Evolutionary conservation across 192 early-diverging fungal species (phyloP), one percentile per base, ranked within the genome.

Genomic region (Backusella australiensis): DNA sequence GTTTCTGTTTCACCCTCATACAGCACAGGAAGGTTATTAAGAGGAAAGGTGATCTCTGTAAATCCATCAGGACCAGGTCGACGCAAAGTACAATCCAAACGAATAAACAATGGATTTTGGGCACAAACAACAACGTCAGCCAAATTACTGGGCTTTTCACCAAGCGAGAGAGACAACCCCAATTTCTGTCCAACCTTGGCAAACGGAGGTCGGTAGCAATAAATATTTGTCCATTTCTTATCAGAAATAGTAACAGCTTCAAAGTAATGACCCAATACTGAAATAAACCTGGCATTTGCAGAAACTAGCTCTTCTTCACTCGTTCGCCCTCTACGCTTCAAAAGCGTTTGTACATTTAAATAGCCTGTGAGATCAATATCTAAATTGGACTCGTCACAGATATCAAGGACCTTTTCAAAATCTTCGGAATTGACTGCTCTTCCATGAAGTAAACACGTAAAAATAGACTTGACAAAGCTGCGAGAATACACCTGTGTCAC

Each of bases 71-170:
- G 26, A 17, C 73, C 14, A 0, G 85, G 84, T 65, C 92, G 93
- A 66, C 82, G 75, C 49, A 94, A 90, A 8, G 84, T 87, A 71
- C 87, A 91, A 75, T 95, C 93, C 0, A 91, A 76, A 44, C 89
- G 84, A 5, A 95, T 75, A 69, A 94, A 92, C 1, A 95, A 81
- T 3, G 94, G 94, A 29, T 87, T 85, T 34, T 93, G 89, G 7
- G 92, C 90, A 72, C 86, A 90, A 15, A 86, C 84, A 42, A 87
- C 84, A 49, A 86, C 77, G 41, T 86, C 85, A 11, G 80, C 73
- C 19, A 89, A 70, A 53, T 75, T 76, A 35, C 69, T 76, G 3
- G 80, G 74, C 75, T 81, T 78, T 49, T 85, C 81, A 17, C 81
- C 77, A 8, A 66, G 69, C n/a, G 77, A 80, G 14, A 81, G 73